Percentiles rank a stretch among this genome's conserved stretches.
Conservation (phyloP, 2,329 filamentous ascomycete genomes). For the Talaromyces atroroseus region DNA sequence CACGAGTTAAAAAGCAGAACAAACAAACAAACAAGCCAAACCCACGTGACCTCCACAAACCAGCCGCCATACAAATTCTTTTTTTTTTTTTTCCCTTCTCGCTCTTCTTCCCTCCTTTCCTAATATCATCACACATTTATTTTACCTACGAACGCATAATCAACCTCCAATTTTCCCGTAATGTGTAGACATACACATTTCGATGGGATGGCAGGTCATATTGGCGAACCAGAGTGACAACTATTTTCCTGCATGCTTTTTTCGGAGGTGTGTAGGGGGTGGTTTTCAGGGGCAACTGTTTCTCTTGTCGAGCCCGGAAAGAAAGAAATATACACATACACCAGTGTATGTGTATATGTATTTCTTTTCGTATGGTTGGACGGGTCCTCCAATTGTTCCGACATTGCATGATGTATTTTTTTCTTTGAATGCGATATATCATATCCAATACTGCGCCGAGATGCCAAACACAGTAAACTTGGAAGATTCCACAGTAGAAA, state of each 20-base stretch:
- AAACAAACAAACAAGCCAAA: not conserved
- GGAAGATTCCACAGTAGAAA: too few relatives aligned
- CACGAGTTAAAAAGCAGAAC: not conserved
- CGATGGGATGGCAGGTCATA: conserved; percentile 45
- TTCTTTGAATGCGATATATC: not conserved
- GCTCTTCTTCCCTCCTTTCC: conserved; percentile 2
- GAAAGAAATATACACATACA: too few relatives aligned
- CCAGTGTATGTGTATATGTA: not conserved
- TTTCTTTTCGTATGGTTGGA: conserved; percentile 4
- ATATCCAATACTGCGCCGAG: too few relatives aligned
- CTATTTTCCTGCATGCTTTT: not conserved
- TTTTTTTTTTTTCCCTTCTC: not conserved
- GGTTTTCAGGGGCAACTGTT: conserved; percentile 13
- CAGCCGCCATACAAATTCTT: not conserved
- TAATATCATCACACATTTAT: conserved; percentile 33
- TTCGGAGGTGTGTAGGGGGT: not conserved
- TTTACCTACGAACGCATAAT: conserved; percentile 44
- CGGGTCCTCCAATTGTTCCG: conserved; percentile 15
- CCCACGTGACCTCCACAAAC: not conserved
- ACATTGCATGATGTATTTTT: conserved; percentile 1
- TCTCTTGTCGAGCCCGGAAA: conserved; percentile 8
- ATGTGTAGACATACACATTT: not conserved
- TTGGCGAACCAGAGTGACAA: conserved; percentile 43
- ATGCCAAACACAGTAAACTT: too few relatives aligned
- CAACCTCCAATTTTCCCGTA: conserved; percentile 40